A percentile compares a stretch with the other conserved stretches of the same genome.
phyloP scores from a whole-genome alignment of 257 asterid species.

The Coffea eugenioides region DNA sequence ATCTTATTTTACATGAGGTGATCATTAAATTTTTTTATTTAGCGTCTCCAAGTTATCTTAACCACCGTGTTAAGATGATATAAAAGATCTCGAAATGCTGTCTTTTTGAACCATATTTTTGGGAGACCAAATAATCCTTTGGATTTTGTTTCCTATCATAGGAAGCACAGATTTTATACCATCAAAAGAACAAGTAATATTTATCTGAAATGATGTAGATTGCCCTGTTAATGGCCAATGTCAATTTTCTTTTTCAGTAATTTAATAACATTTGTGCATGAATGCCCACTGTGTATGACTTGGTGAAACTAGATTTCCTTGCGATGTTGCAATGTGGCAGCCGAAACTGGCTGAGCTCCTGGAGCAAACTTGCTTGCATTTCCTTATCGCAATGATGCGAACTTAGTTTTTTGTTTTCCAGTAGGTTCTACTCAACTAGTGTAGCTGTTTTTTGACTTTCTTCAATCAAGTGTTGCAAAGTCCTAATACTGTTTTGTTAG shows the following conservation, averaged over 20 bases:
- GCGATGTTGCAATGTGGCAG: not conserved
- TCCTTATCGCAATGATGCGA: not conserved
- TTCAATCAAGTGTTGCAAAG: not conserved
- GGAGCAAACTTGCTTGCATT: not conserved
- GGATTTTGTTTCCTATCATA: not conserved
- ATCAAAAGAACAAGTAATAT: not conserved
- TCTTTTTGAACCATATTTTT: not conserved
- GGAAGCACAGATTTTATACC: not conserved
- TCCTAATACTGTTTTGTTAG: slow-evolving; percentile 24
- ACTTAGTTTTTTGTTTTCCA: not conserved
- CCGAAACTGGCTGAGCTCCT: not conserved
- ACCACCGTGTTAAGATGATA: not conserved
- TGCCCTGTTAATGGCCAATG: not conserved
- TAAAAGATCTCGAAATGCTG: not conserved
- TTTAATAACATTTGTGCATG: not conserved
- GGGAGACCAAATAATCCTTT: not conserved
- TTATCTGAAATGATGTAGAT: not conserved
- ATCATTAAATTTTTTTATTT: slow-evolving; percentile 5
- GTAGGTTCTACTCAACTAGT: not conserved
- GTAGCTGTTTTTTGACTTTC: not conserved
- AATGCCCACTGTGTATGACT: not conserved
- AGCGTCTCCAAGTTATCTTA: not conserved
- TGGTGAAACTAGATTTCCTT: not conserved
- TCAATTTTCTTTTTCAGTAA: not conserved
- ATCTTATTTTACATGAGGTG: slow-evolving; percentile 87